Evolutionary conservation across 371 early-diverging fungal genomes (phyloP), one percentile per base, ranked within the genome.

Genomic region (Syncephalastrum monosporum): DNA sequence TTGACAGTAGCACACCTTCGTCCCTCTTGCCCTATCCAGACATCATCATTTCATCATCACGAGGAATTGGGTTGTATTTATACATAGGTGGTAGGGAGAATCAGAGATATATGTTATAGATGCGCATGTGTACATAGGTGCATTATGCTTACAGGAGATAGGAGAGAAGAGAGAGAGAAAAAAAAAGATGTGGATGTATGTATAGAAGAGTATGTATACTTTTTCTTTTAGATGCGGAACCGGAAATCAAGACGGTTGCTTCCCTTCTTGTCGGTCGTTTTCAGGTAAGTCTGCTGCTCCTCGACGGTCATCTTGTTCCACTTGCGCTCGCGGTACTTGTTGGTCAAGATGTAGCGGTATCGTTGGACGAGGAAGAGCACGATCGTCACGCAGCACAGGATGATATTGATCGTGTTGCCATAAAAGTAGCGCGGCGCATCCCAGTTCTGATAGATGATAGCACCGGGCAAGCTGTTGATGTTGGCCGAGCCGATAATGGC

Each of bases 401-500:
- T 63, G 49, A 77, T 56, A 21, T 64, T 59, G 53, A 82, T 71
- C 66, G 65, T 65, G 42, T 77, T 74, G 24, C 76, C 76, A 23
- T 54, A 67, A 23, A 53, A 45, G 42, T 72, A 74, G 27, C 68
- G 64, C 15, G 75, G 78, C 1, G 79, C 69, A 49, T 79, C 82
- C 38, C 58, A 43, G 4, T 59, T 55, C 58, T 65, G 53, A 44
- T 65, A 65, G 23, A 65, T 50, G n/a, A 41, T 25, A 25, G 58
- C 51, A 38, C 66, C 66, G 13, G 64, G 61, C 1, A 55, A 72
- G 46, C 72, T 51, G 55, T 67, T 67, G 27, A 75, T 60, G 42
- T 79, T 75, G 5, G 68, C 70, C 5, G 70, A 68, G 1, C 67
- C 76, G 56, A 79, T 70, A 14, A 65, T 74, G 19, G 71, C 65